Evolutionary conservation across 768 basidiomycete species (phyloP).

Genomic region (Termitomyces sp.): DNA sequence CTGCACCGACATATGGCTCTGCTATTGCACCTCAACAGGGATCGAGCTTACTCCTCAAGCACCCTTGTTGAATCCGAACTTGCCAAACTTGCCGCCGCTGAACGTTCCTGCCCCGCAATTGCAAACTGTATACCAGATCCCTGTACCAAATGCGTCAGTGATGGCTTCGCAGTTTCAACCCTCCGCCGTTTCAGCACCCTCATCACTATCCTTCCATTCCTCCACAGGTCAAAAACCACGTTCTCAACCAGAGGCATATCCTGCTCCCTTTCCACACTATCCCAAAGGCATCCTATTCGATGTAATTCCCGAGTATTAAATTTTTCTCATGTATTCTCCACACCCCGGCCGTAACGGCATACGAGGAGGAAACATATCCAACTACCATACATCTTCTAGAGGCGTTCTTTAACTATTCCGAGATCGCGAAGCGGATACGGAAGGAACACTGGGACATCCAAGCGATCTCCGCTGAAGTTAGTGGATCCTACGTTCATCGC

Average conservation of each 20-base stretch:
- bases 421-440: conserved; percentile 52
- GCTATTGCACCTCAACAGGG: not conserved
- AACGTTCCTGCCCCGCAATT: not conserved
- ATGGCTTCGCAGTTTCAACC: not conserved
- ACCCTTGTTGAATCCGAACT: no score
- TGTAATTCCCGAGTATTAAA: conserved; percentile 30
- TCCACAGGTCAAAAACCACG: not conserved
- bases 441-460: conserved; percentile 30
- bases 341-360: conserved; percentile 57
- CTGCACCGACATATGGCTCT: not conserved
- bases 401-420: conserved; percentile 40
- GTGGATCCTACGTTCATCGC: not conserved
- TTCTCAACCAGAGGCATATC: not conserved
- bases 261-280: not conserved
- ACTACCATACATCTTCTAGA: conserved; percentile 71
- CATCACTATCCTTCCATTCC: not conserved
- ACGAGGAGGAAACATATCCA: conserved; percentile 50
- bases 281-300: conserved; percentile 29
- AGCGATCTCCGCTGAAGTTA: conserved; percentile 23
- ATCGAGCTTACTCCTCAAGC: not conserved
- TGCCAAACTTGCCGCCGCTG: not conserved
- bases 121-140: not conserved
- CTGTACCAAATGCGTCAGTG: not conserved
- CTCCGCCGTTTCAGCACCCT: not conserved
- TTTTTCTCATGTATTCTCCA: conserved; percentile 62